Base-by-base conservation (phyloP, 2,329 filamentous ascomycete species). In the Aspergillus novofumigatus region DNA sequence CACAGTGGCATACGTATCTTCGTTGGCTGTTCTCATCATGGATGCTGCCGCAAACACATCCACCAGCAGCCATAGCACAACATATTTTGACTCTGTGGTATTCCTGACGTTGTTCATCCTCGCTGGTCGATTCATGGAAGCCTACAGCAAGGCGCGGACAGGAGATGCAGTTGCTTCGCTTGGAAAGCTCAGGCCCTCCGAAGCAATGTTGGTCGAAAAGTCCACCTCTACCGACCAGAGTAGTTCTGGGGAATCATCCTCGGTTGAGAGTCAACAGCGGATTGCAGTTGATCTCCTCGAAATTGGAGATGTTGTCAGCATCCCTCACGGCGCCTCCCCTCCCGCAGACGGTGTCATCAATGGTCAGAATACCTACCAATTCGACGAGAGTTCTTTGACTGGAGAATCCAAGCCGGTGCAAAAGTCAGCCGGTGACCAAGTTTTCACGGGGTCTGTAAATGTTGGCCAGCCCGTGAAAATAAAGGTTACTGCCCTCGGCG, bases 381-480 rank as follows among this genome's bases (percentile, higher is more conserved):
- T 97, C 67, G 91, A 97, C 68, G 93, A 97, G 72, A 92, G 91
- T 10, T 95, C 91, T 59, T 79, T 97, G 59, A 97, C 93, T 1
- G 79, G 79, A 56, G 79, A 81, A 67, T 79, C 79, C 0, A 74
- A 68, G 52, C 77, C 77, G 9, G 77, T 79, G 21, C 69, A 66
- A 49, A 81, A 81, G 64, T 58, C 59, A 3, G 58, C 58, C 1
- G 76, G 72, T 3, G 78, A 81, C 49, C 67, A 72, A 53, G 74
- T 80, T 4, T 79, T 73, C 53, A 75, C 77, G 2, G 78, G 78
- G 4, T 78, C 78, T 28, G 74, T 80, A 51, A 81, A 81, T 53
- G 67, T 77, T 41, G 78, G 77, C 6, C 72, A 78, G 32, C 76
- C 78, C 3, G 74, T 80, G 8, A 67, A 71, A 14, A 71, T 81